Base-by-base conservation (phyloP, 2,329 filamentous ascomycete genomes). In the Ilyonectria mors-panacis region DNA sequence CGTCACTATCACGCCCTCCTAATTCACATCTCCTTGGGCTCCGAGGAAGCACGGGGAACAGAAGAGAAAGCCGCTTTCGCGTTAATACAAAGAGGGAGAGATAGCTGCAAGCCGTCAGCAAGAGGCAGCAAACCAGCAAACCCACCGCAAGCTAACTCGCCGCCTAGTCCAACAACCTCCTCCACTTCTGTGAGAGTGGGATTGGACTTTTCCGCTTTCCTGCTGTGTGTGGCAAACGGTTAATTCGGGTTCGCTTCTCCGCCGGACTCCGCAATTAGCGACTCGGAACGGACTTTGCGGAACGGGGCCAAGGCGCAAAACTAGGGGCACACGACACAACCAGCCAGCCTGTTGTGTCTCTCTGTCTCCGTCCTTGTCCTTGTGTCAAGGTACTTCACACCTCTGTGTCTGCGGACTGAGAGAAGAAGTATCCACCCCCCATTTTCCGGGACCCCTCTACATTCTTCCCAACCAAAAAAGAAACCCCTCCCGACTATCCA, bases 241-340 rank as follows among this genome's bases (percentile, higher is more conserved):
- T 68, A 69, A 68, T 73, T 65, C 59, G 61, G 60, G 60, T 69
- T 71, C 66, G 67, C 53, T 73, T 64, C 68, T 73, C 69, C 65
- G 70, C 65, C 55, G 60, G 61, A 67, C 70, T 76, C 74, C 71
- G 76, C 70, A 66, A 70, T 67, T 70, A 70, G 75, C 63, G 63
- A 37, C 60, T 62, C 62, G 65, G 54, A 63, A 47, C 74, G 73
- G 74, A 74, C 64, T 71, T 75, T 72, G 37, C 26, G 39, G 59
- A 45, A 55, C 30, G 35, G 48, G n/a, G 44, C 39, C 45, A 48
- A 48, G 44, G 55, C 48, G 48, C 50, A 47, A 62, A 26, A 26
- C 26, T 37, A 62, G 51, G 30, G 21, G 44, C 42, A 54, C 47
- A 44, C 42, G 44, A 55, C 50, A 48, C 56, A n/a, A n/a, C 15